phyloP scores from a whole-genome alignment of 2,329 filamentous ascomycete species.

The Sarocladium brachiariae region DNA sequence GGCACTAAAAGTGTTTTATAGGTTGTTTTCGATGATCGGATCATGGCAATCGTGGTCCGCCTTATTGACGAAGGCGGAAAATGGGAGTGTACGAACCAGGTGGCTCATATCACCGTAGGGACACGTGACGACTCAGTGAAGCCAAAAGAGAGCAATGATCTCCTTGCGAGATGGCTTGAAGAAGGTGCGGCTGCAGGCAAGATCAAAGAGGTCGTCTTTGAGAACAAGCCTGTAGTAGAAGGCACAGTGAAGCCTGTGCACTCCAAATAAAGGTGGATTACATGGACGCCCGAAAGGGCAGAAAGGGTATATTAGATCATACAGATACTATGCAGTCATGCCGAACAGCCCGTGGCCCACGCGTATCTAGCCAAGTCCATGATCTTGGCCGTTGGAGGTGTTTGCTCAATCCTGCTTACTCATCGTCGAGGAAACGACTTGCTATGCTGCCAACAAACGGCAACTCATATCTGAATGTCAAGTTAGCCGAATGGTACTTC shows the following conservation, averaged over 20 bases:
- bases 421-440: conserved; percentile 85
- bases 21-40: conserved; percentile 74
- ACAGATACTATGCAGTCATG: not conserved
- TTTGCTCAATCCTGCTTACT: conserved; percentile 30
- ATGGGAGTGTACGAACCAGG: conserved; percentile 67
- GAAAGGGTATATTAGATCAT: conserved; percentile 4
- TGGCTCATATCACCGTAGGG: conserved; percentile 86
- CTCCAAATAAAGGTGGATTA: conserved; percentile 30
- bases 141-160: conserved; percentile 87
- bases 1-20: no score
- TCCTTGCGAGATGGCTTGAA: conserved; percentile 70
- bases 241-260: conserved; percentile 43
- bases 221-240: conserved; percentile 39
- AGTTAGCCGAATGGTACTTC: conserved; percentile 21
- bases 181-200: conserved; percentile 33
- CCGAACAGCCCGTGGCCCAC: not conserved
- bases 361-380: not conserved
- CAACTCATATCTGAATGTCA: conserved; percentile 61
- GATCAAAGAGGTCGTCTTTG: conserved; percentile 43
- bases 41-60: conserved; percentile 89
- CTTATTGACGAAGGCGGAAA: conserved; percentile 49
- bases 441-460: conserved; percentile 82
- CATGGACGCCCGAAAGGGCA: not conserved
- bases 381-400: not conserved
- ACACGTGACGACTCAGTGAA: conserved; percentile 71